Evolutionary conservation across 495 filamentous ascomycete species (phyloP), one percentile per base, ranked within the genome.

Genomic region (Neurospora sp.): DNA sequence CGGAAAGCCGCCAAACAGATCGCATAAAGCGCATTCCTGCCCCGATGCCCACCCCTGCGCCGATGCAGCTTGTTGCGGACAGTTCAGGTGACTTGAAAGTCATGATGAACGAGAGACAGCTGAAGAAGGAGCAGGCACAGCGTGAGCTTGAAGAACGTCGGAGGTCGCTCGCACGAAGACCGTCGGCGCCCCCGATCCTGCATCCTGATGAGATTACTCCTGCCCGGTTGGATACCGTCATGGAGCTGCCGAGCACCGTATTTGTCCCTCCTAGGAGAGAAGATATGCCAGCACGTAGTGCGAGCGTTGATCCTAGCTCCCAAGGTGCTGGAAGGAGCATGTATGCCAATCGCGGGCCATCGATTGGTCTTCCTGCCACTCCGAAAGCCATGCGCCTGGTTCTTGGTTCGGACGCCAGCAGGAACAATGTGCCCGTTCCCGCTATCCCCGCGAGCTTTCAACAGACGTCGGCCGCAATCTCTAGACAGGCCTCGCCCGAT

Each of bases 91-190:
- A 84, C 61, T 74, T 85, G 68, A 83, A 76, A 72, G 73, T 80
- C 44, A 84, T 87, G 70, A 87, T 84, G 61, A 85, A 86, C 68
- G 87, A 88, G 74, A 79, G 85, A 48, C 83, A 85, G 68, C 77
- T 86, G 59, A 90, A 91, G 81, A 93, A 91, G 81, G 92, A 94
- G 75, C 82, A 91, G 37, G 94, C 94, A 16, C 92, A 92, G 9
- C 90, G 91, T 70, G 94, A 97, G 81, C 87, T 97, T 35, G 94
- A 97, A 82, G 92, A 94, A 72, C 89, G 94, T 22, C 88, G 94
- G 65, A 87, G 92, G 74, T 97, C 94, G 31, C 88, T 97, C 16
- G 92, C 93, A 3, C 85, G 91, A 12, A 88, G 93, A 74, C 91
- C 92, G 20, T 92, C 91, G 22, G 93, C 90, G 4, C 93, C 93